Evolutionary conservation across 1,139 yeast genomes (phyloP).

Genomic region (Ogataea hybrid): DNA sequence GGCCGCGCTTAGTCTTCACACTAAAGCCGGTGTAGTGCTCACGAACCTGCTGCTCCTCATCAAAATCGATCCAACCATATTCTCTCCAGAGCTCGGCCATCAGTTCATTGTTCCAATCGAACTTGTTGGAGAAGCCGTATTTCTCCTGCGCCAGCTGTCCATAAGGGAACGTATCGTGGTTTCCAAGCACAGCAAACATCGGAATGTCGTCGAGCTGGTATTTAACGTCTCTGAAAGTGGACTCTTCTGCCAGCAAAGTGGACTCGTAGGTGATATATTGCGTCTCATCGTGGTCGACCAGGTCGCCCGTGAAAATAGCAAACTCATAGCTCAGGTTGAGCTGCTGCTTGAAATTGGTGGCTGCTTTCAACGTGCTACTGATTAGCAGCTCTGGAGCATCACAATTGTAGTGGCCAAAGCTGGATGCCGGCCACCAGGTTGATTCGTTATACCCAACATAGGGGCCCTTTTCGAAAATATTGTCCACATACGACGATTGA

Average conservation of each 20-base stretch:
- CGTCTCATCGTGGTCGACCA: conserved; percentile 35
- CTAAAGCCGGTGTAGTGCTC: conserved; percentile 65
- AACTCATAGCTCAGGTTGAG: conserved; percentile 47
- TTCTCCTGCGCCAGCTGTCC: conserved; percentile 62
- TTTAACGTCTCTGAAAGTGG: conserved; percentile 53
- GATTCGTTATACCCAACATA: conserved; percentile 31
- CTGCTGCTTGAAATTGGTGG: conserved; percentile 37
- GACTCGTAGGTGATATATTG: conserved; percentile 44
- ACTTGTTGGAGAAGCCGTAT: conserved; percentile 47
- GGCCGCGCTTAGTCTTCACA: conserved; percentile 51
- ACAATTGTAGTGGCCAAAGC: conserved; percentile 60
- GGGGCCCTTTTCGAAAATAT: conserved; percentile 20
- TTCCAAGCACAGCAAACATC: conserved; percentile 65
- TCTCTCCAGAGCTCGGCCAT: conserved; percentile 58
- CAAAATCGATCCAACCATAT: conserved; percentile 42
- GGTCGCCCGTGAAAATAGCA: conserved; percentile 67
- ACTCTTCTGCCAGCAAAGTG: conserved; percentile 53
- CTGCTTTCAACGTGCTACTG: conserved; percentile 51
- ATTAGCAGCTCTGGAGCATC: conserved; percentile 63
- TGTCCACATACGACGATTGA: conserved; percentile 24
- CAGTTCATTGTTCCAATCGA: conserved; percentile 59
- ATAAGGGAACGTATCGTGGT: conserved; percentile 73
- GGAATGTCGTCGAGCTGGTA: conserved; percentile 52
- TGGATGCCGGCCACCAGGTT: conserved; percentile 51
- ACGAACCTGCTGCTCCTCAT: conserved; percentile 35